These are phyloP conservation scores for Podaxis rugospora DNA, from an alignment of 768 basidiomycete genomes.

Conservation along the genomic window DNA sequence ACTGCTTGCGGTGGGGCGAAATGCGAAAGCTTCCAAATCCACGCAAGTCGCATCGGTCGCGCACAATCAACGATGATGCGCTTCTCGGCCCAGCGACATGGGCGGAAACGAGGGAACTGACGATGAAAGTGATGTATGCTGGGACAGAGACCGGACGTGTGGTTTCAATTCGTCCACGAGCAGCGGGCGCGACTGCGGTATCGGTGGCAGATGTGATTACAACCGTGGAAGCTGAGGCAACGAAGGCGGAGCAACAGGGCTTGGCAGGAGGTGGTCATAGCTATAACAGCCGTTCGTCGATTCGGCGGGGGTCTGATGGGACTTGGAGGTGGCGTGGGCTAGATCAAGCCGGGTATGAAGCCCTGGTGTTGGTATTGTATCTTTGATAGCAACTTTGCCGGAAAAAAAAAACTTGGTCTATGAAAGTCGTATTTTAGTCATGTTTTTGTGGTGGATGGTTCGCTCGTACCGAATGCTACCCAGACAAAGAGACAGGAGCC, in stretches of 20 bases:
- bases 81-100: neutral
- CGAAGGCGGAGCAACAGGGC: neutral
- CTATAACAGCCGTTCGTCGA: neutral
- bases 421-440: too few species aligned
- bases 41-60: neutral
- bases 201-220: slow-evolving; percentile 2
- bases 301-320: neutral
- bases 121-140: neutral
- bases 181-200: neutral
- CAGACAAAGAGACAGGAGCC: too few species aligned
- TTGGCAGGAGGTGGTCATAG: neutral
- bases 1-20: neutral
- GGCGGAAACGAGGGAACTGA: neutral
- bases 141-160: neutral
- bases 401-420: too few species aligned
- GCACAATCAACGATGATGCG: neutral
- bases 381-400: neutral
- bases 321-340: slow-evolving; percentile 2
- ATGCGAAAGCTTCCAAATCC: neutral
- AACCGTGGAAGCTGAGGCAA: neutral
- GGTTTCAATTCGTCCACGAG: neutral
- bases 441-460: too few species aligned
- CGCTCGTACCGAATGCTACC: too few species aligned
- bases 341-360: neutral
- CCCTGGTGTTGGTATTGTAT: neutral